phyloP scores from a whole-genome alignment of 2,329 filamentous ascomycete genomes.

The Colletotrichum sojae region DNA sequence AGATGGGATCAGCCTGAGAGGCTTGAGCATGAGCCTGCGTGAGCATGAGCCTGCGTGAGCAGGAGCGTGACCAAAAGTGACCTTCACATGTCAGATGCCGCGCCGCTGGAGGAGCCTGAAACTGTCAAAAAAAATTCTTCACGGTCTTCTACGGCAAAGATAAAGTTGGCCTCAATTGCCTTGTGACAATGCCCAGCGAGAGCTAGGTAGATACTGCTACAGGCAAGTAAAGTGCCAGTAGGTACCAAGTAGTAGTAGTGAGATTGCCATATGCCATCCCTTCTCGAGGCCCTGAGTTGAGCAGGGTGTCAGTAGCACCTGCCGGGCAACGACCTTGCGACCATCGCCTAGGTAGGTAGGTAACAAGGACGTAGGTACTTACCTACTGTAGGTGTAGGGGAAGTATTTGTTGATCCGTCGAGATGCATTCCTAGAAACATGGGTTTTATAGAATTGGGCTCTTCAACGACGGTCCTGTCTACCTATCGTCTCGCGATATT shows the following conservation, averaged over 20 bases:
- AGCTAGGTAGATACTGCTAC: not conserved
- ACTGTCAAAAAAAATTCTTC: slow-evolving; percentile 32
- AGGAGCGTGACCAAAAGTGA: slow-evolving; percentile 2
- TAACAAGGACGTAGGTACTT: not conserved
- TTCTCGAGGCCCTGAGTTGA: not conserved
- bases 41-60: slow-evolving; percentile 4
- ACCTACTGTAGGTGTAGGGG: not conserved
- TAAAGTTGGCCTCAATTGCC: slow-evolving; percentile 20
- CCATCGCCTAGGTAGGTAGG: not conserved
- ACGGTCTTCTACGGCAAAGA: slow-evolving; percentile 18
- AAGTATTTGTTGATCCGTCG: too few relatives aligned
- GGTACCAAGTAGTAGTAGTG: not conserved
- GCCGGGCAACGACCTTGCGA: not conserved
- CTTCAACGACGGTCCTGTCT: too few relatives aligned
- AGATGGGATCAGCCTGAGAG: slow-evolving; percentile 28
- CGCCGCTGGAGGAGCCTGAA: slow-evolving; percentile 26
- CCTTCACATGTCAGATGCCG: slow-evolving; percentile 38
- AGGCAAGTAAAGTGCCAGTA: not conserved
- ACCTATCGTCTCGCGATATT: too few relatives aligned
- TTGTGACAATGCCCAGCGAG: slow-evolving; percentile 29
- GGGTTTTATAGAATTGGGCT: too few relatives aligned
- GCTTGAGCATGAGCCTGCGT: too few relatives aligned
- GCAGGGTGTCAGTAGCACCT: too few relatives aligned
- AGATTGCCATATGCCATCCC: slow-evolving; percentile 19
- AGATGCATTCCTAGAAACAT: too few relatives aligned